These are phyloP conservation scores for Pseudoturritis turrita DNA, from an alignment of 345 rosid genomes.

Conservation along the genomic window DNA sequence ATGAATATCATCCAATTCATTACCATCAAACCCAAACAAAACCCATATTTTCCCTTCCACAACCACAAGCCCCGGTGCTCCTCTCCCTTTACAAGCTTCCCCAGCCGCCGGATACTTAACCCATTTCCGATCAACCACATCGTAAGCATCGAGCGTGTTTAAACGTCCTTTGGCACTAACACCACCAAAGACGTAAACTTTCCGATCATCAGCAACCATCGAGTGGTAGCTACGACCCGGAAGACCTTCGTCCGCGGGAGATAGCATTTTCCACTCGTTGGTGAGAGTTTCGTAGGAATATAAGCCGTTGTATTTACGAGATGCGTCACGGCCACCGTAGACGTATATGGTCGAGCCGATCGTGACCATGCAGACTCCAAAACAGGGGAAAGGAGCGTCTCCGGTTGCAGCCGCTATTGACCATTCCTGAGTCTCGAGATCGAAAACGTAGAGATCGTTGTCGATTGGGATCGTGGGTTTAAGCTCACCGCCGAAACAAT, in stretches of 20 bases:
- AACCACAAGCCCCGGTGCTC: slow-evolving; percentile 34
- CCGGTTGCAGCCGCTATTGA: slow-evolving; percentile 25
- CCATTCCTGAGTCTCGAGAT: slow-evolving; percentile 29
- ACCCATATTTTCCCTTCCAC: slow-evolving; percentile 26
- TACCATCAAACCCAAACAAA: slow-evolving; percentile 29
- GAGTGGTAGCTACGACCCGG: slow-evolving; percentile 35
- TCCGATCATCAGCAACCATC: slow-evolving; percentile 17
- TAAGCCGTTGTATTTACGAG: slow-evolving; percentile 21
- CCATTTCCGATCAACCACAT: slow-evolving; percentile 29
- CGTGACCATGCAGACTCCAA: slow-evolving; percentile 28
- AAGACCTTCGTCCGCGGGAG: slow-evolving; percentile 21
- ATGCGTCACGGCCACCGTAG: slow-evolving; percentile 30
- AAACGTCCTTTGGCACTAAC: slow-evolving; percentile 24
- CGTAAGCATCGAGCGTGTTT: slow-evolving; percentile 21
- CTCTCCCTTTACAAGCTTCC: slow-evolving; percentile 30
- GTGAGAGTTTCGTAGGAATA: slow-evolving; percentile 11
- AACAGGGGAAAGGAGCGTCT: slow-evolving; percentile 30
- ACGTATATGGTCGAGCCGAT: slow-evolving; percentile 28
- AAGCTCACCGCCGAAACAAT: slow-evolving; percentile 35
- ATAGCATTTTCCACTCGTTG: slow-evolving; percentile 20
- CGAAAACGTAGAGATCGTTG: slow-evolving; percentile 29
- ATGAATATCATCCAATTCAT: slow-evolving; percentile 29
- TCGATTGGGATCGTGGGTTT: slow-evolving; percentile 32
- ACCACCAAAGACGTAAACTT: slow-evolving; percentile 33
- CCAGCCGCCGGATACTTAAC: slow-evolving; percentile 30